A percentile compares a stretch with the other conserved stretches of the same genome.
These are phyloP conservation scores for Hanseniaspora lindneri DNA, from an alignment of 805 yeast genomes.

Conservation along the genomic window DNA sequence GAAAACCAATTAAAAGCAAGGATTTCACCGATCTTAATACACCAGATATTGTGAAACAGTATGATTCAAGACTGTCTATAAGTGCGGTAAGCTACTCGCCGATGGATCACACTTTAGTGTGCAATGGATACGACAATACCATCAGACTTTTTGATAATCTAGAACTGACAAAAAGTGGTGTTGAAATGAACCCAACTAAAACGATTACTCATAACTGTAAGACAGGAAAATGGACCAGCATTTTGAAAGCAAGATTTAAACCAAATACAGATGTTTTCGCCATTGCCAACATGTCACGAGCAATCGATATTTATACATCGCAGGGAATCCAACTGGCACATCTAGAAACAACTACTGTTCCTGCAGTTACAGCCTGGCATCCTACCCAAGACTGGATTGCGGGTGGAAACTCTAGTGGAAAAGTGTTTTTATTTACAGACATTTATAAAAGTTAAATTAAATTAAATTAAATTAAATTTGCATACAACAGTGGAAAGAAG, in stretches of 20 bases:
- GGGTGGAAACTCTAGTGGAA: constrained; percentile 93
- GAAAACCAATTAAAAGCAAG: constrained; percentile 37
- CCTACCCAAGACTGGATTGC: constrained; percentile 79
- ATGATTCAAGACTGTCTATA: constrained; percentile 64
- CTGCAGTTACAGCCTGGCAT: constrained; percentile 78
- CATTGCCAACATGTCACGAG: constrained; percentile 87
- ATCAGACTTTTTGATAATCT: constrained; percentile 51
- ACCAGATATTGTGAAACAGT: constrained; percentile 37
- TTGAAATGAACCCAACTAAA: constrained; percentile 42
- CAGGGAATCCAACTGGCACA: constrained; percentile 71
- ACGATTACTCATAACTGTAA: constrained; percentile 83
- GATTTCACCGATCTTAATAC: constrained; percentile 17
- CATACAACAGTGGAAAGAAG: no score
- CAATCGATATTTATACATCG: constrained; percentile 68
- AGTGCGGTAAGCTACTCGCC: constrained; percentile 72
- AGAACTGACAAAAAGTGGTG: constrained; percentile 1
- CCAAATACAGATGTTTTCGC: constrained; percentile 61
- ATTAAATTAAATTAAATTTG: no score
- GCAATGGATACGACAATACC: constrained; percentile 88
- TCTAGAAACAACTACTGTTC: constrained; percentile 74
- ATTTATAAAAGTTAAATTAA: not conserved
- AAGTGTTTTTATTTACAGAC: constrained; percentile 47
- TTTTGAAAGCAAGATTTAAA: constrained; percentile 83
- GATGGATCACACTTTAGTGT: constrained; percentile 54
- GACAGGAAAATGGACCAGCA: constrained; percentile 94